Evolutionary conservation across 768 basidiomycete genomes (phyloP), one percentile per base, ranked within the genome.

Genomic region (Trametes maxima): DNA sequence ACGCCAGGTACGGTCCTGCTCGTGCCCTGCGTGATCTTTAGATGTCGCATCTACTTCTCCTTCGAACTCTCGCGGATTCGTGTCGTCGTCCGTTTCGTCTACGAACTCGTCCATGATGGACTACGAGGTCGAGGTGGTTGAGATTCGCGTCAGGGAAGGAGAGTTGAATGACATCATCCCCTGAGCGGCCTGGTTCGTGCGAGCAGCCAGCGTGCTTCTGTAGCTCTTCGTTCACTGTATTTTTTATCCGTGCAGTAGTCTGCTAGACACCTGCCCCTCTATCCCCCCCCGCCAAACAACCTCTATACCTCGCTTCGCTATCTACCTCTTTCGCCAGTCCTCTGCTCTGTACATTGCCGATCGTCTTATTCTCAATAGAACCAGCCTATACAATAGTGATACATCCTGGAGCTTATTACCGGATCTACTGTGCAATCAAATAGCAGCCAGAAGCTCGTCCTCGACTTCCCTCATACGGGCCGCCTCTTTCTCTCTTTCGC

Each of bases 31-130:
- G 58, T 67, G 60, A 57, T 42, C 21, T 56, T 11, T 51, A 92
- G 90, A 93, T 70, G 85, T 92, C 55, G 88, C 90, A 16, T 92
- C 90, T 44, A 92, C 89, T 21, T 93, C 91, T 22, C 90, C 90
- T 44, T 89, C 90, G 28, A 87, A 84, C 69, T 82, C 87, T 19
- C 76, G 72, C 54, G 83, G 86, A 60, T 87, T 87, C 73, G 77
- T 86, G 68, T 86, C 86, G 58, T 84, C 85, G 52, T 88, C 88
- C 44, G 82, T 83, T 40, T 86, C 88, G 13, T 87, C 89, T 52
- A 83, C 82, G 49, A 84, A 84, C 72, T 83, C 85, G 46, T 83
- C 83, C 55, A 74, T 89, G 64, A 84, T 82, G 63, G 89, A 90
- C 67, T 92, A 90, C 65, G 90, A 92, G 70, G 86, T 93, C 61